Percentiles rank a stretch among this genome's conserved stretches.
Evolutionary conservation across 1,284 basidiomycete genomes (phyloP).

Genomic region (Pterulicium gracile): DNA sequence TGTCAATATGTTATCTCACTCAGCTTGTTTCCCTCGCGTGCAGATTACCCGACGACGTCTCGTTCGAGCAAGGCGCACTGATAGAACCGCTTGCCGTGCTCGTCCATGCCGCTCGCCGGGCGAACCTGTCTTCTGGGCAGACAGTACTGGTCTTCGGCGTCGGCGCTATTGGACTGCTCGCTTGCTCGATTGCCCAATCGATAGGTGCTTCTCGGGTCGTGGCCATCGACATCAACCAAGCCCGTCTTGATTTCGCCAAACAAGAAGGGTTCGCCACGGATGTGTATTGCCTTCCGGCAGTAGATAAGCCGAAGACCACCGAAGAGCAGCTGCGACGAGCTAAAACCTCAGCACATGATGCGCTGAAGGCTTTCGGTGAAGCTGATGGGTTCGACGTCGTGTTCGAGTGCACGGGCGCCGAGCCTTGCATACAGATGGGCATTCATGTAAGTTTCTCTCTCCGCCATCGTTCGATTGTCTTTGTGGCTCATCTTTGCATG

Average conservation of each 20-base stretch:
- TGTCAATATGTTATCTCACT: constrained; percentile 5
- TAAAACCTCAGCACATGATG: constrained; percentile 43
- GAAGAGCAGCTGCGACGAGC: constrained; percentile 61
- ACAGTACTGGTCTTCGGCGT: constrained; percentile 84
- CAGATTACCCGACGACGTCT: constrained; percentile 70
- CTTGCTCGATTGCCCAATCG: constrained; percentile 68
- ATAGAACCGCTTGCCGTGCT: constrained; percentile 89
- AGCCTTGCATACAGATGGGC: constrained; percentile 82
- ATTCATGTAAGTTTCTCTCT: constrained; percentile 52
- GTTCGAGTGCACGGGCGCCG: constrained; percentile 93
- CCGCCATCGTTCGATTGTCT: constrained; percentile 10
- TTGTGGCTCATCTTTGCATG: constrained; percentile 11
- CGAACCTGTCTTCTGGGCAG: constrained; percentile 46
- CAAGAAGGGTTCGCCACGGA: constrained; percentile 68
- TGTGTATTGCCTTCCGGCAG: constrained; percentile 53
- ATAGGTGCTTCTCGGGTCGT: constrained; percentile 62
- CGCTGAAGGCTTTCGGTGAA: constrained; percentile 48
- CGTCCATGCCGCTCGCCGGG: constrained; percentile 72
- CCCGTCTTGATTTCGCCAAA: constrained; percentile 70
- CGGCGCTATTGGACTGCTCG: constrained; percentile 86
- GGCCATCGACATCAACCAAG: constrained; percentile 78
- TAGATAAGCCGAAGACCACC: constrained; percentile 34
- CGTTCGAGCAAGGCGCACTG: constrained; percentile 74
- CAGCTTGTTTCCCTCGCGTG: constrained; percentile 2
- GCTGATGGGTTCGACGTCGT: constrained; percentile 84